phyloP scores from a whole-genome alignment of 768 basidiomycete genomes.

The Trametes cubensis region DNA sequence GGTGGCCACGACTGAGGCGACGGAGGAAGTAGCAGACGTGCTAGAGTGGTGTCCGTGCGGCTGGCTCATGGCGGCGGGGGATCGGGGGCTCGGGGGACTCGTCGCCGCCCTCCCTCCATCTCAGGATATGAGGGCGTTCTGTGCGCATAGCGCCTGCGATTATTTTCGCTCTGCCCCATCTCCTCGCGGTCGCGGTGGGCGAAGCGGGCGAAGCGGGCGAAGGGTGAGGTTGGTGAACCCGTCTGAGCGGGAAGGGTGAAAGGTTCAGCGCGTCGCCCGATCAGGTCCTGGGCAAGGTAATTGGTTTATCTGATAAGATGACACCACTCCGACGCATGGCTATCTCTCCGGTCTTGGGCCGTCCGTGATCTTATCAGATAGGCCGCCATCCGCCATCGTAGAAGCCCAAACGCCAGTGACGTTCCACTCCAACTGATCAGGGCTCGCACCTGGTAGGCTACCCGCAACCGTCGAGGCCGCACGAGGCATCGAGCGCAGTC shows the following conservation, averaged over 20 bases:
- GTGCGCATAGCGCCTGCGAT: neutral
- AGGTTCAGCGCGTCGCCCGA: neutral
- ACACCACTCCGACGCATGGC: neutral
- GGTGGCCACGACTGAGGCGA: neutral
- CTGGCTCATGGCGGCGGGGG: conserved; percentile 4
- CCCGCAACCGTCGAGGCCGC: neutral
- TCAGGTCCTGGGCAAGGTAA: conserved; percentile 2
- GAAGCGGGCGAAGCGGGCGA: neutral
- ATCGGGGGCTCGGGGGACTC: neutral
- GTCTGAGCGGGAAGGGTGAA: neutral
- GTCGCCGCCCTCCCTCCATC: neutral
- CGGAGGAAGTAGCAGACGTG: conserved; percentile 1
- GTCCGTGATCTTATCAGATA: conserved; percentile 12
- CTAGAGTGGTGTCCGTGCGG: neutral
- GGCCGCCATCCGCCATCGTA: neutral
- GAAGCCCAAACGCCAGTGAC: neutral
- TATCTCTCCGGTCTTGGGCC: neutral
- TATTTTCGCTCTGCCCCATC: neutral
- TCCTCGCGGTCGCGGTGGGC: neutral
- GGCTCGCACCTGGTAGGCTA: conserved; percentile 10
- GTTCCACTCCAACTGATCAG: conserved; percentile 5
- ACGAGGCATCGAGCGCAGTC: neutral
- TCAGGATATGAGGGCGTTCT: neutral
- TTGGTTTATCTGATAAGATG: conserved; percentile 17
- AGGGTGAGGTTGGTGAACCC: neutral